Percentiles rank a stretch among this genome's conserved stretches.
Evolutionary conservation across 192 early-diverging fungal genomes (phyloP).

Genomic region (Backusella australiensis): DNA sequence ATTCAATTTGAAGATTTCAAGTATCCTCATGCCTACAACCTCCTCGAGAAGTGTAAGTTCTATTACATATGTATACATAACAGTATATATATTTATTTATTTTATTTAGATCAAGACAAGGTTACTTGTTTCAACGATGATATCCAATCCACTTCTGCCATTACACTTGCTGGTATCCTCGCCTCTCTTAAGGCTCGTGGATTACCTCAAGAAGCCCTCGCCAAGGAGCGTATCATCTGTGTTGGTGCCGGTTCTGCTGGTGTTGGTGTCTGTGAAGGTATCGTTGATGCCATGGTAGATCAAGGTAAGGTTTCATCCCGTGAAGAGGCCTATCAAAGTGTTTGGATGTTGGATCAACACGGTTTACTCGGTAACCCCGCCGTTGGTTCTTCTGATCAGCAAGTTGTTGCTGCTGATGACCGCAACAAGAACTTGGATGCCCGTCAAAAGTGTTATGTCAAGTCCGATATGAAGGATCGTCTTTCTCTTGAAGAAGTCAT

Average conservation of each 20-base stretch:
- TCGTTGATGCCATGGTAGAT: conserved; percentile 36
- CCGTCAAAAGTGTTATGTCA: conserved; percentile 46
- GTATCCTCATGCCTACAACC: conserved; percentile 39
- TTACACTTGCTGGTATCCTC: conserved; percentile 37
- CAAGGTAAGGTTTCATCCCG: conserved; percentile 37
- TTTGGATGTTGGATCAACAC: conserved; percentile 57
- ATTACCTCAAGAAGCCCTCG: conserved; percentile 12
- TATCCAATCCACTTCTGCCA: conserved; percentile 41
- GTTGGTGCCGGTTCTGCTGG: conserved; percentile 37
- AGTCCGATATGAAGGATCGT: conserved; percentile 46
- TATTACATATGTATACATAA: background rate
- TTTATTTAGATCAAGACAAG: conserved; percentile 25
- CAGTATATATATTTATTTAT: background rate
- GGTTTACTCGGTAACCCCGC: conserved; percentile 47
- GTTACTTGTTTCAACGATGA: conserved; percentile 42
- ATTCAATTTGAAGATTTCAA: conserved; percentile 44
- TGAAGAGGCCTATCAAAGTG: conserved; percentile 47
- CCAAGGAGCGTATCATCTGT: conserved; percentile 33
- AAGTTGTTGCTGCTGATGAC: background rate
- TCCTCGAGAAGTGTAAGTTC: conserved; percentile 37
- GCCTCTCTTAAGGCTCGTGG: conserved; percentile 35
- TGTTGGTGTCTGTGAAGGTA: conserved; percentile 41
- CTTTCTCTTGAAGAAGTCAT: conserved; percentile 48
- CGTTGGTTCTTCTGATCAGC: conserved; percentile 24
- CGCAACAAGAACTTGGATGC: conserved; percentile 40